phyloP scores from a whole-genome alignment of 345 rosid genomes.

The Angophora floribunda region DNA sequence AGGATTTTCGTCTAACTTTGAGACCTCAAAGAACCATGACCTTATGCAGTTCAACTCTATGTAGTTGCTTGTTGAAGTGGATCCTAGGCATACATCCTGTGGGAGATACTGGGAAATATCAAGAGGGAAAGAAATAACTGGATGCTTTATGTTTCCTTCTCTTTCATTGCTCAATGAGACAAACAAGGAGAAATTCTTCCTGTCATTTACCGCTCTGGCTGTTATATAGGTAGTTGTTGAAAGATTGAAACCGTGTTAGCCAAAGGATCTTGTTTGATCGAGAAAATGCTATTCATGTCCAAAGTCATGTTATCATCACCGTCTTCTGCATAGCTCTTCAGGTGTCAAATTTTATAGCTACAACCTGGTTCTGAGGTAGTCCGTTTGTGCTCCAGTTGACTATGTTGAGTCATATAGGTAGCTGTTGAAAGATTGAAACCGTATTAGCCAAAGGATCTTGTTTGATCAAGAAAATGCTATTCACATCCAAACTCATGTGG shows the following conservation, averaged over 20 bases:
- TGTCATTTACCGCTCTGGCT: not conserved
- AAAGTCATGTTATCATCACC: conserved; percentile 51
- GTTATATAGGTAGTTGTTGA: not conserved
- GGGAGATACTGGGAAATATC: conserved; percentile 50
- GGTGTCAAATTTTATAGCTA: conserved; percentile 69
- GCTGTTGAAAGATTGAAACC: conserved; percentile 16
- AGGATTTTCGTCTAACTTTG: conserved; percentile 5
- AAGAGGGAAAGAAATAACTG: conserved; percentile 22
- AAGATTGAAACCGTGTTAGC: conserved; percentile 13
- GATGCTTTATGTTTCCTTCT: not conserved
- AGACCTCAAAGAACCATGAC: conserved; percentile 46
- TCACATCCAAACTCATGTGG: conserved; percentile 58
- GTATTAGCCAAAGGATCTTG: conserved; percentile 24
- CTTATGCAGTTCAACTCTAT: conserved; percentile 38
- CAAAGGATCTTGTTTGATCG: conserved; percentile 30
- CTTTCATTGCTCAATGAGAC: conserved; percentile 5
- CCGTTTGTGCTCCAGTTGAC: conserved; percentile 29
- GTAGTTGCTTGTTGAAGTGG: conserved; percentile 39
- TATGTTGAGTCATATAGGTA: conserved; percentile 44
- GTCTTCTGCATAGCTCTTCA: conserved; percentile 38
- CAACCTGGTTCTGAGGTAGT: conserved; percentile 11
- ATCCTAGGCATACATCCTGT: conserved; percentile 41
- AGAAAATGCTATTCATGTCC: conserved; percentile 35
- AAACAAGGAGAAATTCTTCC: conserved; percentile 33
- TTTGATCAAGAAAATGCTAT: conserved; percentile 21